These are phyloP conservation scores for Paxillus rubicundulus DNA, from an alignment of 768 basidiomycete species.

Conservation along the genomic window DNA sequence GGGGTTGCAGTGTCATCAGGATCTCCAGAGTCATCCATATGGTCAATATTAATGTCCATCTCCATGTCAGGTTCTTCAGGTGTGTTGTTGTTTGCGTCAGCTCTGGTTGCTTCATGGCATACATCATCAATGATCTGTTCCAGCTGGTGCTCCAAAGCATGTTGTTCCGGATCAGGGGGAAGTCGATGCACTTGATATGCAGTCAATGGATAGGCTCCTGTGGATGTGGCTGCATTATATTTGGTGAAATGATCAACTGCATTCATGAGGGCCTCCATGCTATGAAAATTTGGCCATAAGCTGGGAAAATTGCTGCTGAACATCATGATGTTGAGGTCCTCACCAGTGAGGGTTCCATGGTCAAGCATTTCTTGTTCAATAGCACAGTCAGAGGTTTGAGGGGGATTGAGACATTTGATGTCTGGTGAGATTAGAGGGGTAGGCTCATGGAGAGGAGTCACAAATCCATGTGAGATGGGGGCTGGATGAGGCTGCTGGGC, in stretches of 20 bases:
- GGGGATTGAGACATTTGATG: no score
- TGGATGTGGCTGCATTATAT: not conserved
- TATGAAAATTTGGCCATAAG: not conserved
- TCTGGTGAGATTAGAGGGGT: no score
- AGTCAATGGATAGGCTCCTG: not conserved
- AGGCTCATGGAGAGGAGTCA: no score
- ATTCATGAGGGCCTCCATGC: not conserved
- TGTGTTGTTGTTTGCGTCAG: no score
- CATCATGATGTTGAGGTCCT: no score
- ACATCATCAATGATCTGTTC: not conserved
- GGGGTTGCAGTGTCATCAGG: not conserved
- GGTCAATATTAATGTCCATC: not conserved
- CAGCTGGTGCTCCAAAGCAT: not conserved
- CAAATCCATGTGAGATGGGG: no score
- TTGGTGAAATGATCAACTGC: not conserved
- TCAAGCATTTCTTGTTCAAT: no score
- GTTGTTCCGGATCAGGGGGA: not conserved
- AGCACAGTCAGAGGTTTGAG: no score
- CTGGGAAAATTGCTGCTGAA: no score
- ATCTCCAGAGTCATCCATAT: not conserved
- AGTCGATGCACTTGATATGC: not conserved
- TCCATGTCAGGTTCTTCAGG: not conserved
- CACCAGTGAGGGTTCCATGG: no score
- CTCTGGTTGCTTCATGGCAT: not conserved
- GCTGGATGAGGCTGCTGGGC: no score